Evolutionary conservation across 441 rosid species (phyloP), one percentile per base, ranked within the genome.

Genomic region (Oxalis stricta): DNA sequence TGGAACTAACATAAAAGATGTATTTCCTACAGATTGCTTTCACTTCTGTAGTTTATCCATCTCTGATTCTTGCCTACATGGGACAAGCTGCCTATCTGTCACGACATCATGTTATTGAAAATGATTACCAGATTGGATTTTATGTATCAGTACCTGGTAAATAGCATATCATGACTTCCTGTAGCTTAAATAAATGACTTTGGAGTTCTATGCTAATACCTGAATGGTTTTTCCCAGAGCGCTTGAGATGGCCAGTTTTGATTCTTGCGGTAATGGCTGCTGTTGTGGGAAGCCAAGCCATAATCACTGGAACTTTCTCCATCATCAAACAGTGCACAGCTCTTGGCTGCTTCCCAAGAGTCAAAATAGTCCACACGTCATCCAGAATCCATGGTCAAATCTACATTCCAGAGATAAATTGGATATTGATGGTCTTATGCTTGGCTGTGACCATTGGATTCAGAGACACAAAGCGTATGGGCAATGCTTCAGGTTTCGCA

Each of bases 41-140:
- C 60, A 82, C 97, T 13, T 70, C 70, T 28, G 68, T 84, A 68
- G 97, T 89, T 12, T 89, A 89, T 66, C 97, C 97, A 16, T 77
- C 97, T 5, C 64, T 89, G 64, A 70, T 89, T 64, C 86, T 89
- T 12, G 97, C 97, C 5, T 89, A 89, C 49, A 84, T 89, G 97
- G 97, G 97, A 53, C 97, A 89, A 74, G 97, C 97, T 50, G 97
- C 97, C 24, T 84, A 73, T 62, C 76, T 89, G 12, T 89, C 97
- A 6, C 64, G 52, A 63, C 95, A 89, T 54, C 95, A 89, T 53
- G 33, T 14, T 26, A 44, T 56, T 2, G 80, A 73, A 28, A 65
- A 50, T 33, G 68, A 65, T 23, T 79, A 79, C 63, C 57, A 20
- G 41, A 70, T 88, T n/a, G 94, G 95, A 24, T 89, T 89, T 56